Conservation (phyloP, 2,329 filamentous ascomycete genomes). For the Metarhizium guizhouense region DNA sequence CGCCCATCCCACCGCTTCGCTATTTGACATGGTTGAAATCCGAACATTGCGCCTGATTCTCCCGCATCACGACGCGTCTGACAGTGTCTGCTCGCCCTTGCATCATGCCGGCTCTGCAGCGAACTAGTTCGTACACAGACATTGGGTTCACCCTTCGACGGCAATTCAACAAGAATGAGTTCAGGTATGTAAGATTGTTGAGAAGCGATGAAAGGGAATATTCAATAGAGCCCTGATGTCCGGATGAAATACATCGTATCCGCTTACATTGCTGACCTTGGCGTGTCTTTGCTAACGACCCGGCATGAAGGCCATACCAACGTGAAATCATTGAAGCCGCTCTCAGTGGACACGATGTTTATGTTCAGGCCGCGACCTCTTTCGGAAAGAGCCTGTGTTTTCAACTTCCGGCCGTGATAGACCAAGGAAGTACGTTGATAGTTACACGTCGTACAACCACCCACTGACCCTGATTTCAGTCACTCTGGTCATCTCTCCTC, state of each 20-base stretch:
- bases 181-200: constrained; percentile 43
- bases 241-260: too few species aligned
- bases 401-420: constrained; percentile 80
- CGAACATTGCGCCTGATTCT: not conserved
- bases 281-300: not conserved
- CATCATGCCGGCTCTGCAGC: constrained; percentile 32
- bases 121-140: constrained; percentile 46
- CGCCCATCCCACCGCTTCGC: too few species aligned
- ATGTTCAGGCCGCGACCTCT: constrained; percentile 80
- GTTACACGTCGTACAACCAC: not conserved
- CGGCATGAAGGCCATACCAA: constrained; percentile 62
- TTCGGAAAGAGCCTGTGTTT: constrained; percentile 94
- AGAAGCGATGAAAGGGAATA: not conserved
- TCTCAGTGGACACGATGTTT: constrained; percentile 79
- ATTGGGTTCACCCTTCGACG: constrained; percentile 65
- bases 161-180: constrained; percentile 65
- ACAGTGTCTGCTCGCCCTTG: not conserved
- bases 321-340: constrained; percentile 80
- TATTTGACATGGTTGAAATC: not conserved
- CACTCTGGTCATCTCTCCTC: constrained; percentile 81
- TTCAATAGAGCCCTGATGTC: not conserved
- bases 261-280: too few species aligned
- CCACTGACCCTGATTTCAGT: constrained; percentile 36
- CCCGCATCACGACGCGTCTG: not conserved
- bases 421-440: constrained; percentile 64